Percentiles rank a stretch among this genome's conserved stretches.
Conservation (phyloP, 202 grass and related monocot species). For the Brachypodium distachyon region DNA sequence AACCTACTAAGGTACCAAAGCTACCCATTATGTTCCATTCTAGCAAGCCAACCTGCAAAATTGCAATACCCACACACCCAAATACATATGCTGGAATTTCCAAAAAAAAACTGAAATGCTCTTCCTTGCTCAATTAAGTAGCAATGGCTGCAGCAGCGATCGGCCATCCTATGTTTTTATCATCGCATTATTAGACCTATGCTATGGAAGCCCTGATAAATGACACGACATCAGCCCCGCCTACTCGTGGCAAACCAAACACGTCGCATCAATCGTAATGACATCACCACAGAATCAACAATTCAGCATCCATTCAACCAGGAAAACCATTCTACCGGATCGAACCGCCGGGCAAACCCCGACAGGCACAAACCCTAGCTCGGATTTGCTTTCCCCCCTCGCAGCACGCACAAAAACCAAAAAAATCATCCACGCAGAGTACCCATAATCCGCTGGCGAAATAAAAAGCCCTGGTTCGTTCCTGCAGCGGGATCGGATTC, state of each 20-base stretch:
- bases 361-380: not conserved
- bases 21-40: not conserved
- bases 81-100: not conserved
- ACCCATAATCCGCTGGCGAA: not conserved
- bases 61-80: not conserved
- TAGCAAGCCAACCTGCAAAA: not conserved
- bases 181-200: too few relatives aligned
- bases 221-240: too few relatives aligned
- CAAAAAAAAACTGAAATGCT: not conserved
- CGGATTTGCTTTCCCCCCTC: not conserved
- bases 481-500: not conserved
- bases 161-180: not conserved
- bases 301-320: not conserved
- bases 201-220: not conserved
- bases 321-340: not conserved
- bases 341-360: not conserved
- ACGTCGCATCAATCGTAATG: not conserved
- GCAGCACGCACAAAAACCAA: not conserved
- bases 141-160: not conserved
- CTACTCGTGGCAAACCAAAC: too few relatives aligned
- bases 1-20: not conserved
- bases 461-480: not conserved
- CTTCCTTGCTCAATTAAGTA: not conserved
- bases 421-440: not conserved
- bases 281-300: conserved; percentile 1